These are phyloP conservation scores for Microstegium vimineum DNA, from an alignment of 176 grass and related monocot species.

Conservation along the genomic window DNA sequence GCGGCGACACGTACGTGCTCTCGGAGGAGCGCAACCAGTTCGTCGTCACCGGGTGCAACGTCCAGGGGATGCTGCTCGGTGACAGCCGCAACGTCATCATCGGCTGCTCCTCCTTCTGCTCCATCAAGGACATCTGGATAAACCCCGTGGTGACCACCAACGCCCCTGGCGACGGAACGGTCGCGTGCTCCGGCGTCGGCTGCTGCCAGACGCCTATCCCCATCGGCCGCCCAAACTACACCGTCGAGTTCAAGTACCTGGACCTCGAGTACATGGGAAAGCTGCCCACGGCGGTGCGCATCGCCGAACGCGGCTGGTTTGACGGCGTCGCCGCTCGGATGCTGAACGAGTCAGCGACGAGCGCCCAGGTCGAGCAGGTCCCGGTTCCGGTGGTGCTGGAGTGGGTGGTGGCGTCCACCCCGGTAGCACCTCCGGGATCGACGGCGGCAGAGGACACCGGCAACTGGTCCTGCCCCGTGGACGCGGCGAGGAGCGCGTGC, in stretches of 20 bases:
- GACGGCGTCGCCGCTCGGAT: neutral
- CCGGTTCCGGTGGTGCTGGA: constrained; percentile 1
- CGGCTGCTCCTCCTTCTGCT: constrained; percentile 30
- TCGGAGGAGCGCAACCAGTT: neutral
- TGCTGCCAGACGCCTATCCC: constrained; percentile 18
- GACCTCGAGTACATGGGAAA: neutral
- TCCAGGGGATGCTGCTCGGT: neutral
- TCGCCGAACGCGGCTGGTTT: constrained; percentile 29
- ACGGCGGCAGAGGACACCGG: neutral
- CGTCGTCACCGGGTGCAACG: constrained; percentile 10
- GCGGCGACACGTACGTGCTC: neutral
- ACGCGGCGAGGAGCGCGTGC: neutral
- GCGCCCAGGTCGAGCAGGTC: rapidly evolving
- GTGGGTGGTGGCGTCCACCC: neutral
- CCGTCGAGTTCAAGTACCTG: neutral
- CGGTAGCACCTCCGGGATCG: rapidly evolving
- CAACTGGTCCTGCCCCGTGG: neutral
- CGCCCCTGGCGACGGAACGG: too few relatives aligned
- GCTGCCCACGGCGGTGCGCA: neutral
- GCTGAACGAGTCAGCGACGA: neutral
- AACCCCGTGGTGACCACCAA: neutral
- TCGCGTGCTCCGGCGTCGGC: neutral
- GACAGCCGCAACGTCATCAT: neutral
- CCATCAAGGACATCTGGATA: neutral
- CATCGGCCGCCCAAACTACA: constrained; percentile 18